Base-by-base conservation (phyloP, 2,329 filamentous ascomycete genomes). In the Coleophoma crateriformis region DNA sequence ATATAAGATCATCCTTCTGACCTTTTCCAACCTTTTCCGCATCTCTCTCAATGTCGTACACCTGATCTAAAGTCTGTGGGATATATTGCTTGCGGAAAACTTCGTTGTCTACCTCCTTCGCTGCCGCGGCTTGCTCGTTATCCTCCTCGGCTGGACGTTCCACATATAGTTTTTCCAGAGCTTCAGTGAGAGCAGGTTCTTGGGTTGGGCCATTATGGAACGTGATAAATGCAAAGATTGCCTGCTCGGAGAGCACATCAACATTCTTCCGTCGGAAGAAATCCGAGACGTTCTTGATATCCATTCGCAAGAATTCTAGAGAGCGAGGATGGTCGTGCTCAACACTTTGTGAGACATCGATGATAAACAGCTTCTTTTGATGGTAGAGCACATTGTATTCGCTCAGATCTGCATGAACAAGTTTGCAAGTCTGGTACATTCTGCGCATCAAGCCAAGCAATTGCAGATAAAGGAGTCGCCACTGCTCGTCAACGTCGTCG, bases 301-400 rank as follows among this genome's bases (percentile, higher is more conserved):
- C 94, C 91, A 96, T 97, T 33, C 94, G 85, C 60, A 99, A 70
- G 65, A 99, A 99, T 66, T 97, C 92, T 32, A 95, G 77, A 2
- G 88, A 92, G 50, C 89, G 81, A 0, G 94, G 94, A 67, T 99
- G 94, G 60, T 97, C 92, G 59, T 95, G 91, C 72, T 97, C 95
- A 17, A 99, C 94, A 64, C 88, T 94, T 72, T 99, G 94, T 49
- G 90, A 96, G 40, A 99, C 94, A 69, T 99, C 94, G 67, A 99
- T 99, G 62, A 99, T 87, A 75, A 89, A 96, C 1, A 96, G 81
- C 60, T 81, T 82, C 51, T 81, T 76, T 50, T 90, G 78, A 72
- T 96, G 79, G 72, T 95, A 99, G 17, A 99, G 78, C 47, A 97
- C 82, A 64, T 99, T 99, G 80, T 99, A 99, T 77, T 99, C 94